Conservation (phyloP, 129 eudicot genomes). For the Dittrichia graveolens region DNA sequence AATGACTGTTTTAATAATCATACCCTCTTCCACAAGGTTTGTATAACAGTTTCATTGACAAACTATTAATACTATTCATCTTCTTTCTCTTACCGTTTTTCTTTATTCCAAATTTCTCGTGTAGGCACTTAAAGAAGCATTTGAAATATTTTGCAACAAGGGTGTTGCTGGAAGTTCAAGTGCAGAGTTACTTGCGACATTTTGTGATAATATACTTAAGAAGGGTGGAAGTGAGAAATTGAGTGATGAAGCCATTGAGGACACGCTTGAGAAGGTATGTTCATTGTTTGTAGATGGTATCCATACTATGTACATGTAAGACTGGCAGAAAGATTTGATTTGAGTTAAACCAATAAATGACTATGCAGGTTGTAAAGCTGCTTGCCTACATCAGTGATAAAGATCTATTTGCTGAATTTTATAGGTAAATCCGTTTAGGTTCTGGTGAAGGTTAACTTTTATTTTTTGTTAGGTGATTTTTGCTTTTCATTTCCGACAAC, state of each 20-base stretch:
- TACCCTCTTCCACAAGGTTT: slow-evolving; percentile 94
- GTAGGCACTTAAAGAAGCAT: slow-evolving; percentile 92
- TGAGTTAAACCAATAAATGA: neutral
- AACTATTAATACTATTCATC: neutral
- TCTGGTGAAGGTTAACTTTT: neutral
- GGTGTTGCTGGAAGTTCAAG: slow-evolving; percentile 95
- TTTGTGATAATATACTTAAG: slow-evolving; percentile 86
- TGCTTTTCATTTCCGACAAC: slow-evolving; percentile 5
- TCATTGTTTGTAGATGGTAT: neutral
- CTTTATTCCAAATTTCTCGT: neutral
- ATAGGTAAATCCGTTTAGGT: slow-evolving; percentile 45
- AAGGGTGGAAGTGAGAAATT: slow-evolving; percentile 94
- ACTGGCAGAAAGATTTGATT: neutral
- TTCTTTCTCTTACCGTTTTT: slow-evolving; percentile 2
- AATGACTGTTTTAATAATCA: slow-evolving; percentile 78
- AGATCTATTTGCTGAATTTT: slow-evolving; percentile 87
- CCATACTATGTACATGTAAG: neutral
- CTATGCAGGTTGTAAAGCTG: slow-evolving; percentile 77
- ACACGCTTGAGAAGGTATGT: slow-evolving; percentile 85
- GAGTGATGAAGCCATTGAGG: slow-evolving; percentile 96
- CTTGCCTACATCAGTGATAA: slow-evolving; percentile 91
- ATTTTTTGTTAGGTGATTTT: neutral
- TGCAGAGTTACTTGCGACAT: slow-evolving; percentile 87
- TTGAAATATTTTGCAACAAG: slow-evolving; percentile 92
- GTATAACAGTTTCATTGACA: slow-evolving; percentile 16